Percentiles rank a stretch among this genome's conserved stretches.
Conservation (phyloP, 768 basidiomycete species). For the Tricholomella constricta region DNA sequence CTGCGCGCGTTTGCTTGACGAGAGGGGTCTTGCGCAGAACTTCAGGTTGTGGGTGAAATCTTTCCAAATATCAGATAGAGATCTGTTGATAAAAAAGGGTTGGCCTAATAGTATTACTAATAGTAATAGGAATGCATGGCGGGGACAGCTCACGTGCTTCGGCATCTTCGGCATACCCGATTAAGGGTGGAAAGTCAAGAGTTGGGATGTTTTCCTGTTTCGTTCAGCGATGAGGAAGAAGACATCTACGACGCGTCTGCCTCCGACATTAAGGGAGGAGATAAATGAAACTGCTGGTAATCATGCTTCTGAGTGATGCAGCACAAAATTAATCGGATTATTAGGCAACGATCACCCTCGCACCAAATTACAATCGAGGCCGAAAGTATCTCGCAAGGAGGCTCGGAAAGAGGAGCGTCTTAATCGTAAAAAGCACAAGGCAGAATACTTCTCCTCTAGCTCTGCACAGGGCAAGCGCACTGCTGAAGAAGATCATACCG, state of each 20-base stretch:
- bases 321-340: not conserved
- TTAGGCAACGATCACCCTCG: constrained; percentile 22
- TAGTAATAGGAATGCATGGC: too few relatives aligned
- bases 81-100: too few relatives aligned
- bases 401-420: constrained; percentile 63
- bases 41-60: too few relatives aligned
- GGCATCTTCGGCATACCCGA: too few relatives aligned
- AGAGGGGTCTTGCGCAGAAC: too few relatives aligned
- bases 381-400: constrained; percentile 54
- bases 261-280: constrained; percentile 33
- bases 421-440: constrained; percentile 62
- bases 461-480: constrained; percentile 33
- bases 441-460: constrained; percentile 51
- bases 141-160: too few relatives aligned
- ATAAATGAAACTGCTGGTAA: constrained; percentile 23
- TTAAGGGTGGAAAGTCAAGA: too few relatives aligned
- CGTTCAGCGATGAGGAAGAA: constrained; percentile 37
- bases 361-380: constrained; percentile 19
- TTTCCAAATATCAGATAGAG: too few relatives aligned
- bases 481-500: constrained; percentile 45
- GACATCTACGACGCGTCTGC: constrained; percentile 41
- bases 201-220: not conserved
- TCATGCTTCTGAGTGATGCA: not conserved
- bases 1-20: too few relatives aligned
- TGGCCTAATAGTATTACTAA: too few relatives aligned